Evolutionary conservation across 2,329 filamentous ascomycete species (phyloP).

Genomic region (Penicillium brevicompactum): DNA sequence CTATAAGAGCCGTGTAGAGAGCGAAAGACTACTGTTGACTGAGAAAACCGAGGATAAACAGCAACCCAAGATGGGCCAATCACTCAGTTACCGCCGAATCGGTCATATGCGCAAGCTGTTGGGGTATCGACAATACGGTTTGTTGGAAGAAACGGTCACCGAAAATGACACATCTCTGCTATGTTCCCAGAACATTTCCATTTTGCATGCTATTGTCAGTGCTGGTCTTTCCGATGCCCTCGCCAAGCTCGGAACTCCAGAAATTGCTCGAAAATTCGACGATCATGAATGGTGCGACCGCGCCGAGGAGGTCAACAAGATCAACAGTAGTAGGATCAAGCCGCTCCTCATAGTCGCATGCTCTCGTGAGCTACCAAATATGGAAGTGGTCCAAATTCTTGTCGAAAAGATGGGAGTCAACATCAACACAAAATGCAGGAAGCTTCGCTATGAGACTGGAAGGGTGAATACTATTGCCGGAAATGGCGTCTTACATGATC

Average conservation of each 20-base stretch:
- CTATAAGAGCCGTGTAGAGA: background rate
- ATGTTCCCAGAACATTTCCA: background rate
- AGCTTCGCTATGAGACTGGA: background rate
- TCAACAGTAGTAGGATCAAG: background rate
- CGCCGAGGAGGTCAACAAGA: background rate
- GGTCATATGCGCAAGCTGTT: background rate
- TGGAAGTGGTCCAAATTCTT: constrained; percentile 7
- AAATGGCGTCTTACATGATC: constrained; percentile 3
- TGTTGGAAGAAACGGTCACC: background rate
- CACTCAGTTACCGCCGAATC: background rate
- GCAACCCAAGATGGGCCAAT: background rate
- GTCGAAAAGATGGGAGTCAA: constrained; percentile 8
- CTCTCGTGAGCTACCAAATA: constrained; percentile 8
- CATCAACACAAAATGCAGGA: background rate
- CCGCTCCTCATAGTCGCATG: constrained; percentile 4
- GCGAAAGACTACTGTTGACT: background rate
- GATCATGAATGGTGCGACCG: constrained; percentile 3
- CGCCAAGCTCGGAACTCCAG: background rate
- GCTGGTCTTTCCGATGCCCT: constrained; percentile 2
- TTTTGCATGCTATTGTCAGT: background rate
- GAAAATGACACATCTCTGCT: background rate
- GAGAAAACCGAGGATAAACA: background rate
- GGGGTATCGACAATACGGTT: background rate
- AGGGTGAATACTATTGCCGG: too few species aligned
- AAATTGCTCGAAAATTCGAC: constrained; percentile 7